These are phyloP conservation scores for Spongispora temasekensis DNA, from an alignment of 1,284 basidiomycete species.

Conservation along the genomic window DNA sequence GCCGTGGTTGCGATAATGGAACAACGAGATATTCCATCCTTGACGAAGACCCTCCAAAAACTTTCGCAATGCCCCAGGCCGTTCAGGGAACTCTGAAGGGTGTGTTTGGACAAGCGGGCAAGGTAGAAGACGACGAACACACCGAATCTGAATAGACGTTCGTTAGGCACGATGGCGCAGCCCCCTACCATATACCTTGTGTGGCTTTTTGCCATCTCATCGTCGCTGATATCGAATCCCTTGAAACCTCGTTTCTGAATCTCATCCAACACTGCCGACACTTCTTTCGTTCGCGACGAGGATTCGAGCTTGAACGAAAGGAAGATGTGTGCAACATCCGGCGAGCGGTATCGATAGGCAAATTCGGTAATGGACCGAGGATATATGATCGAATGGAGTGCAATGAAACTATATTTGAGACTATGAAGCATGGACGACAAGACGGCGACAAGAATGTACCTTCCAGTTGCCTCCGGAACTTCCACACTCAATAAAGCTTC, in stretches of 20 bases:
- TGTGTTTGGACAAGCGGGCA: not conserved
- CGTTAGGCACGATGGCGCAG: conserved; percentile 72
- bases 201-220: conserved; percentile 96
- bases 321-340: conserved; percentile 79
- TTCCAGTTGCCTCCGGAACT: conserved; percentile 91
- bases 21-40: conserved; percentile 94
- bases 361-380: conserved; percentile 97
- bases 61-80: conserved; percentile 88
- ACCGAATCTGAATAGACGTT: conserved; percentile 95
- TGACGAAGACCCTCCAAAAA: conserved; percentile 84
- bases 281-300: conserved; percentile 64
- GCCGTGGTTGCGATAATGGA: conserved; percentile 98
- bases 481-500: conserved; percentile 93
- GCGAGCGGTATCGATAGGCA: conserved; percentile 83
- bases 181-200: conserved; percentile 95
- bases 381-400: conserved; percentile 84
- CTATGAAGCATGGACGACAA: conserved; percentile 7
- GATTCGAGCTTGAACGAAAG: conserved; percentile 88
- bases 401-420: conserved; percentile 71
- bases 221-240: conserved; percentile 88
- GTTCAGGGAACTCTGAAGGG: conserved; percentile 88
- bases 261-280: conserved; percentile 61
- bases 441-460: conserved; percentile 45
- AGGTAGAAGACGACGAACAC: conserved; percentile 31
- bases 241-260: conserved; percentile 75